phyloP scores from a whole-genome alignment of 495 filamentous ascomycete genomes.

The Podospora comata region DNA sequence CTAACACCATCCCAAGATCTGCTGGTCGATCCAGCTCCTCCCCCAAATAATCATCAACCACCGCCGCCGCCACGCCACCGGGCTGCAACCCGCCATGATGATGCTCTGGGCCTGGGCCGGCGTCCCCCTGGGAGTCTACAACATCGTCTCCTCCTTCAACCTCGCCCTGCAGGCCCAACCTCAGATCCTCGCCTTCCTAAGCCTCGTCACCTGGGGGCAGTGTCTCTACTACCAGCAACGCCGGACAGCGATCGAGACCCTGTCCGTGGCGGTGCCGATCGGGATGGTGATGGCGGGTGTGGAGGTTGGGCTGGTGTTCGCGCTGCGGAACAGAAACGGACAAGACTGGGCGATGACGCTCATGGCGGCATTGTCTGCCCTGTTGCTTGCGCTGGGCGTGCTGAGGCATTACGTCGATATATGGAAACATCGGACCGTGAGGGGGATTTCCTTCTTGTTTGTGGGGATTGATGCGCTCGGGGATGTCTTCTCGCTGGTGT shows the following conservation, averaged over 20 bases:
- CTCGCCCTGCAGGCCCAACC: constrained; percentile 59
- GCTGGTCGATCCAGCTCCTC: constrained; percentile 48
- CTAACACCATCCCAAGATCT: constrained; percentile 8
- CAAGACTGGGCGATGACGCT: constrained; percentile 53
- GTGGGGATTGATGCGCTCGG: constrained; percentile 62
- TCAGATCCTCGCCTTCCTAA: constrained; percentile 59
- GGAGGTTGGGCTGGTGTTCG: neutral
- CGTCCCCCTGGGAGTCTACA: constrained; percentile 63
- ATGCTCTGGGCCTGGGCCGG: constrained; percentile 63
- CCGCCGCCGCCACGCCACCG: constrained; percentile 55
- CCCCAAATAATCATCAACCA: constrained; percentile 66
- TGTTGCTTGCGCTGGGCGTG: constrained; percentile 53
- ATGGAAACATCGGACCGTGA: constrained; percentile 47
- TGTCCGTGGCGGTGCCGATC: neutral
- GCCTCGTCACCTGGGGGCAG: constrained; percentile 61
- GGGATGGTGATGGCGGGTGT: neutral
- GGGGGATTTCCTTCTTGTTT: constrained; percentile 65
- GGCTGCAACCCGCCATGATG: constrained; percentile 64
- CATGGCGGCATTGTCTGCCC: constrained; percentile 60
- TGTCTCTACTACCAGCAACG: constrained; percentile 56
- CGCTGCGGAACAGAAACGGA: neutral
- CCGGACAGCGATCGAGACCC: neutral
- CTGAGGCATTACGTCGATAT: constrained; percentile 35
- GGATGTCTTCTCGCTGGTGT: constrained; percentile 59
- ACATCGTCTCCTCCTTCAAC: constrained; percentile 60